Evolutionary conservation across 208 protist genomes (phyloP), one percentile per base, ranked within the genome.

Genomic region (Acanthamoeba lugdunensis): DNA sequence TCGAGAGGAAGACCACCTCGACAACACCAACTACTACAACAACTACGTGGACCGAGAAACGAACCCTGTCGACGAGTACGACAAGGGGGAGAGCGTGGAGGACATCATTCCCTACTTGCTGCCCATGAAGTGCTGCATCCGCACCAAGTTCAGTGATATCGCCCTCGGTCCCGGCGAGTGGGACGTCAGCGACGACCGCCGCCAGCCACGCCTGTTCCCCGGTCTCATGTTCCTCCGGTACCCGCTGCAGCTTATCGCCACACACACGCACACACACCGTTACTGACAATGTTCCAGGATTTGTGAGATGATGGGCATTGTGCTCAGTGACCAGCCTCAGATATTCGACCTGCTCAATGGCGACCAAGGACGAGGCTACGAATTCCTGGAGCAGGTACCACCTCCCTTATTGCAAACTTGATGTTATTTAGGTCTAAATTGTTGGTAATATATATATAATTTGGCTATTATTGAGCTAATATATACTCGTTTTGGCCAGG

Each of bases 271-370:
- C 41, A 48, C 41, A 48, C 41, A 48, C 41, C 41, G 41, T 11
- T 11, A 48, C 41, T 48, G 41, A 48, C 41, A 48, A 3, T 61
- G 54, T 25, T 87, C 25, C 16, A 52, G 88, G 50, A 14, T 93
- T 2, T 84, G 90, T 28, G 56, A 54, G 33, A 93, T 93, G 90
- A 11, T 93, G 67, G 69, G 61, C 5, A 93, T 93, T 14, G 37
- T 69, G 7, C n/a, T 84, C 11, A 23, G 33, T 23, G 37, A 82
- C 23, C 45, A 77, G 30, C 87, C 87, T 3, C 6, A 23, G 45
- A 92, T 92, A 37, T 92, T 77, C 33, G 13, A 92, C 0, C 61
- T 23, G 33, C 87, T 92, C 63, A 92, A 92, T 61, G 41, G 8
- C 28, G 54, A 52, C 71, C 33, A 28, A 28, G n/a, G 56, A 61